These are phyloP conservation scores for Strobilomyces confusus DNA, from an alignment of 768 basidiomycete genomes.

Conservation along the genomic window DNA sequence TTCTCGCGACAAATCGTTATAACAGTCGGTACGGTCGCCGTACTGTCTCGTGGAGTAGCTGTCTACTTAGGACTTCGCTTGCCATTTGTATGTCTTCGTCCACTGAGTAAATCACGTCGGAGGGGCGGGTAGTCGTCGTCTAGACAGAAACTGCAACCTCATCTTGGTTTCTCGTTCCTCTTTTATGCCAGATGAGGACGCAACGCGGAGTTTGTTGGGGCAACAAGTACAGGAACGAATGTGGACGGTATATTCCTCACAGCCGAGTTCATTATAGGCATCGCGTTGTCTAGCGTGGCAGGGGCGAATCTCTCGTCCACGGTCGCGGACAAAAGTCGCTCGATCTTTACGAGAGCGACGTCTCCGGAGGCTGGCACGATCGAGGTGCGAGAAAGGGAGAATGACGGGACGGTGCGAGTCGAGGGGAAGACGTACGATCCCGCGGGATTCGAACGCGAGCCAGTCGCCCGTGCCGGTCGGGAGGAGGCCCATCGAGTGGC, in stretches of 20 bases:
- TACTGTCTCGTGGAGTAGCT: no score
- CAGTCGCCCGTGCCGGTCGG: conserved; percentile 92
- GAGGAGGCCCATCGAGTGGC: conserved; percentile 85
- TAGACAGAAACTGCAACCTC: conserved; percentile 25
- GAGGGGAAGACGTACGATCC: conserved; percentile 41
- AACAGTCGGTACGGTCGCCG: no score
- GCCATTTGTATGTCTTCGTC: no score
- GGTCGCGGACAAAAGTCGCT: neutral
- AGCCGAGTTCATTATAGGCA: conserved; percentile 22
- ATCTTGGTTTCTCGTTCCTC: conserved; percentile 13
- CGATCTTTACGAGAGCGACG: conserved; percentile 36
- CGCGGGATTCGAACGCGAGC: conserved; percentile 88
- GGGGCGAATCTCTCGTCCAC: no score
- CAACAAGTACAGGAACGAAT: conserved; percentile 16
- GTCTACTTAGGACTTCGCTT: no score
- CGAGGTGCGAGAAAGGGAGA: neutral
- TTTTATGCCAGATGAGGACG: conserved; percentile 9
- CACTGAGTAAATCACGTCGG: conserved; percentile 26
- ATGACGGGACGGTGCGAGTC: neutral
- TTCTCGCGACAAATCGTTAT: no score
- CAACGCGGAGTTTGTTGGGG: conserved; percentile 13
- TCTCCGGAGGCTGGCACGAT: conserved; percentile 37
- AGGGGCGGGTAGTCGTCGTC: conserved; percentile 22
- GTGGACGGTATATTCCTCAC: neutral
- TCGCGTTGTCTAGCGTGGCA: conserved; percentile 4